phyloP scores from a whole-genome alignment of 2,329 filamentous ascomycete species.

The Aureobasidium leucospermi region DNA sequence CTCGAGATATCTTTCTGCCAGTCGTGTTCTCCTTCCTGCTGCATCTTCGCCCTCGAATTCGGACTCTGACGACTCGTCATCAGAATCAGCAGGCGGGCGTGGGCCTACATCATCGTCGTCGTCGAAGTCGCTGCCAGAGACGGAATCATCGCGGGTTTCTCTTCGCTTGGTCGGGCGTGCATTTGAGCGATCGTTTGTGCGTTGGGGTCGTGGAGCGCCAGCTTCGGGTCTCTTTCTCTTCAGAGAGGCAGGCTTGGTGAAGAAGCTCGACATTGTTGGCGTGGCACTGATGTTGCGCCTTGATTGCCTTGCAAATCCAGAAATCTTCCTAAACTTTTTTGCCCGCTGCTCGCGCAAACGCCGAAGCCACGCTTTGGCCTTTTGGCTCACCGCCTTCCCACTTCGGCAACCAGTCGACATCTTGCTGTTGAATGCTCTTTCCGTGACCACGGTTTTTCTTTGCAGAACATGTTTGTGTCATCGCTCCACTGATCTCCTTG shows the following conservation, averaged over 20 bases:
- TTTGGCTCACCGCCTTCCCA: not conserved
- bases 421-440: no score
- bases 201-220: constrained; percentile 34
- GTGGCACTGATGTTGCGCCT: not conserved
- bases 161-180: constrained; percentile 36
- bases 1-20: constrained; percentile 88
- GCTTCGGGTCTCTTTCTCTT: constrained; percentile 67
- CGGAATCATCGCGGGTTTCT: constrained; percentile 63
- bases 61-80: constrained; percentile 30
- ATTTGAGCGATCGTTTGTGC: constrained; percentile 44
- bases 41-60: constrained; percentile 73
- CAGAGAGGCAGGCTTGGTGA: constrained; percentile 78
- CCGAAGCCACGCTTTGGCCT: not conserved
- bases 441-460: no score
- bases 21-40: constrained; percentile 73
- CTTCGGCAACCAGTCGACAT: not conserved
- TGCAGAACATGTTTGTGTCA: no score
- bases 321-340: constrained; percentile 9
- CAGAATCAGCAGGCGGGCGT: constrained; percentile 3
- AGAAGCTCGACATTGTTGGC: constrained; percentile 74
- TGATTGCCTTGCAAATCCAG: not conserved
- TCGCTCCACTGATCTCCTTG: no score
- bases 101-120: constrained; percentile 39
- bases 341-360: not conserved
- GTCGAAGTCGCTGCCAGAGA: constrained; percentile 76